A percentile compares a stretch with the other conserved stretches of the same genome.
phyloP scores from a whole-genome alignment of 1,284 basidiomycete species.

The Tilletiaria anomala region DNA sequence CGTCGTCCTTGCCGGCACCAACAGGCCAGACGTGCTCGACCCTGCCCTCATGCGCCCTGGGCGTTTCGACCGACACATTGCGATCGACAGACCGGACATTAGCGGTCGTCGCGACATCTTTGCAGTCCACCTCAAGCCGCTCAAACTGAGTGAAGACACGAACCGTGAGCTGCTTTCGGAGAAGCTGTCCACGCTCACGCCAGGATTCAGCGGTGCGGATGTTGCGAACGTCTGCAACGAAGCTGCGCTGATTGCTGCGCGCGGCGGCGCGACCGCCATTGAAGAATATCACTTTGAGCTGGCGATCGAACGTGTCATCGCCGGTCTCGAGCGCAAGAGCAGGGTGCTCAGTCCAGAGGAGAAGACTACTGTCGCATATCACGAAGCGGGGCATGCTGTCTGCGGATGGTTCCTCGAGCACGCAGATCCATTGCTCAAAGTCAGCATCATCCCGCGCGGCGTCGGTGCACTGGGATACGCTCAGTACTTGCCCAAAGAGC shows the following conservation, averaged over 20 bases:
- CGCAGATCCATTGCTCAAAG: conserved; percentile 90
- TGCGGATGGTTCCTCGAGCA: conserved; percentile 97
- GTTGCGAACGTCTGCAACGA: conserved; percentile 99
- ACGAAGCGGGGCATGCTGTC: conserved; percentile 96
- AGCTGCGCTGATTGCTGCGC: conserved; percentile 85
- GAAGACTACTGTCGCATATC: conserved; percentile 97
- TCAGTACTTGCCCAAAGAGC: conserved; percentile 85
- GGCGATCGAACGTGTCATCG: not conserved
- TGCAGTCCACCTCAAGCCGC: conserved; percentile 70
- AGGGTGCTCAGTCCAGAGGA: conserved; percentile 83
- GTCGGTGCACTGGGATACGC: conserved; percentile 93
- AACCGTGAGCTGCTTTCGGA: conserved; percentile 41
- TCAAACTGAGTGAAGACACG: conserved; percentile 46
- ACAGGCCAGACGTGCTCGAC: conserved; percentile 89
- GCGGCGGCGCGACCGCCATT: conserved; percentile 63
- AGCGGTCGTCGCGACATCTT: conserved; percentile 87
- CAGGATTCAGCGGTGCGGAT: conserved; percentile 95
- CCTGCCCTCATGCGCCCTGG: conserved; percentile 88
- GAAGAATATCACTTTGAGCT: conserved; percentile 72
- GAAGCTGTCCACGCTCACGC: too few species aligned
- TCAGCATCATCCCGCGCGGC: conserved; percentile 94
- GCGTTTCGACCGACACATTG: conserved; percentile 91
- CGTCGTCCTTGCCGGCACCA: conserved; percentile 91
- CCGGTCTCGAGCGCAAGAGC: conserved; percentile 69
- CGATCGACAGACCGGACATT: conserved; percentile 89